phyloP scores from a whole-genome alignment of 73 alveolate genomes.

The Loxodes magnus region DNA sequence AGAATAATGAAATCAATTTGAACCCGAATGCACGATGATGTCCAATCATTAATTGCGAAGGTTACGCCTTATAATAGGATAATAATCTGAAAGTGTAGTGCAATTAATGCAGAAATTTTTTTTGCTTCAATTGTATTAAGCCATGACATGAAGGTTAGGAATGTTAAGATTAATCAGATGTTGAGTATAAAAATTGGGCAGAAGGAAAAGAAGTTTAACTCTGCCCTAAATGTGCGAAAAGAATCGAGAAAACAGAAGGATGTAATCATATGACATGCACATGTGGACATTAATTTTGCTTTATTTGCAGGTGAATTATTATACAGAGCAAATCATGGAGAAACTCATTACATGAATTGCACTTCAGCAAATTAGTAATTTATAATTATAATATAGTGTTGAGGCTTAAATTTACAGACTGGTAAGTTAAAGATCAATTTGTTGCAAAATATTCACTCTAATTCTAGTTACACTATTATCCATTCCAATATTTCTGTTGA shows the following conservation, averaged over 20 bases:
- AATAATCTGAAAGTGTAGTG: conserved; percentile 17
- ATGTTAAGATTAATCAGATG: conserved; percentile 35
- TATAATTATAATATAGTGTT: no score
- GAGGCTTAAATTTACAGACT: no score
- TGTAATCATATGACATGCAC: conserved; percentile 92
- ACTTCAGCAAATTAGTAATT: no score
- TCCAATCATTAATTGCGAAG: conserved; percentile 44
- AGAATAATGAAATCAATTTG: conserved; percentile 1
- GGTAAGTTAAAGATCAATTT: no score
- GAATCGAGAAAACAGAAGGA: conserved; percentile 68
- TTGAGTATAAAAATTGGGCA: conserved; percentile 36
- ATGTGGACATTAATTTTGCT: conserved; percentile 78
- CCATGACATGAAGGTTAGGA: conserved; percentile 23
- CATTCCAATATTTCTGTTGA: no score
- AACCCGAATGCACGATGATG: conserved; percentile 49
- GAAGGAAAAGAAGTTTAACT: conserved; percentile 41
- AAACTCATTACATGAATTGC: no score
- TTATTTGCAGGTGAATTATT: conserved; percentile 61
- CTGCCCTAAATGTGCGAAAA: conserved; percentile 66
- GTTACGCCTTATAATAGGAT: conserved; percentile 16
- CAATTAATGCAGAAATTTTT: conserved; percentile 18
- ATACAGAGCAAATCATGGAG: no score
- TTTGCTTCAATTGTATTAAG: conserved; percentile 43
- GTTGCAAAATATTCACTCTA: no score
- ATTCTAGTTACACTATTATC: no score